These are phyloP conservation scores for Wakefieldia striispora DNA, from an alignment of 768 basidiomycete genomes.

Conservation along the genomic window DNA sequence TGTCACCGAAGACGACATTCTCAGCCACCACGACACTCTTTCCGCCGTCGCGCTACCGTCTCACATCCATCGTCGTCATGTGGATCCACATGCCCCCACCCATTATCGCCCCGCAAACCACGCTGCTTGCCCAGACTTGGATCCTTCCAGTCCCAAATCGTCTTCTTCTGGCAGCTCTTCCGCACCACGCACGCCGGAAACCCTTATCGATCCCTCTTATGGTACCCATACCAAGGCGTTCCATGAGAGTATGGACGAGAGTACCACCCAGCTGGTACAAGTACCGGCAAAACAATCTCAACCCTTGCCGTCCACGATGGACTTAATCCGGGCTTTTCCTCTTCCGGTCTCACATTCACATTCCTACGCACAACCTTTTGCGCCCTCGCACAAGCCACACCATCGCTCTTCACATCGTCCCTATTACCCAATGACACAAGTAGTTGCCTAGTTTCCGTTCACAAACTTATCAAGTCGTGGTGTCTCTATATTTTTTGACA, in stretches of 20 bases:
- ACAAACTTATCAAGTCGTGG: constrained; percentile 17
- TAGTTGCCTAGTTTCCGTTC: constrained; percentile 20
- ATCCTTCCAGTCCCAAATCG: constrained; percentile 40
- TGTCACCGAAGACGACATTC: constrained; percentile 61
- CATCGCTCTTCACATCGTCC: constrained; percentile 25
- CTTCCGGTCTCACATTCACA: constrained; percentile 36
- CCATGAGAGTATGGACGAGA: constrained; percentile 26
- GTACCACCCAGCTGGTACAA: constrained; percentile 28
- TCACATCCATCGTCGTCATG: constrained; percentile 27
- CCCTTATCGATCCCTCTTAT: constrained; percentile 20
- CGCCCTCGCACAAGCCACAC: constrained; percentile 25
- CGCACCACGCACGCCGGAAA: constrained; percentile 32
- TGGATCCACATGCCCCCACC: constrained; percentile 21
- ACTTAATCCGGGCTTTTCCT: constrained; percentile 49
- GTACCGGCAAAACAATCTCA: constrained; percentile 24
- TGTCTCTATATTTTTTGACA: constrained; percentile 36
- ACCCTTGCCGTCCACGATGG: constrained; percentile 33
- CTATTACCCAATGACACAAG: constrained; percentile 19
- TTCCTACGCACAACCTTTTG: constrained; percentile 15
- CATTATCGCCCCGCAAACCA: constrained; percentile 20
- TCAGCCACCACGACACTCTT: constrained; percentile 42
- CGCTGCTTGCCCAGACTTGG: constrained; percentile 40
- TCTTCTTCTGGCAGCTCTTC: constrained; percentile 36
- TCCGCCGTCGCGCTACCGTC: constrained; percentile 27
- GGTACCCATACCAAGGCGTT: constrained; percentile 23